Evolutionary conservation across 2,329 filamentous ascomycete species (phyloP), one percentile per base, ranked within the genome.

Genomic region (Blumeria hordei): DNA sequence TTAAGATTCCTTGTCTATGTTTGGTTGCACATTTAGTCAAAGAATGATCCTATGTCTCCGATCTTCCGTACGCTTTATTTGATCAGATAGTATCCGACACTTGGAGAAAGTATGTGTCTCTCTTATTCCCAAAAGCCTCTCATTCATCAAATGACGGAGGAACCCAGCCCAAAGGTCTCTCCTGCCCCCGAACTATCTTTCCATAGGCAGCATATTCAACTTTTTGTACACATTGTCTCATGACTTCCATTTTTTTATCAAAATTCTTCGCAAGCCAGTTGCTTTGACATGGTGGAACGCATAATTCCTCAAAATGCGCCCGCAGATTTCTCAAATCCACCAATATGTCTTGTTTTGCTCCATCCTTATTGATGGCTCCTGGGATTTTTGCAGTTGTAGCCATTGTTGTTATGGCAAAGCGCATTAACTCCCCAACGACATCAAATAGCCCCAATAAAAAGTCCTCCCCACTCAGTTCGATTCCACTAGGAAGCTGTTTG

Each of bases 391-490:
- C 65, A 39, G 57, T 81, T 5, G 88, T 83, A 0, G 88, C 88
- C 66, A 94, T 84, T 32, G 81, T 80, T 6, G 88, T 88, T 53
- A 94, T 92, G 0, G 87, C 88, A 68, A 95, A 96, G 34, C 88
- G 78, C 92, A 98, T 98, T 72, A 96, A 74, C 70, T 98, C 92
- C 41, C 92, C 92, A 1, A 88, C 88, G 61, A 96, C 76, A 67
- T 98, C 92, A 64, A 94, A 95, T 2, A 98, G 69, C 8, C 90
- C 92, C 59, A 92, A 81, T 56, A 94, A 70, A 65, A 94, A 96
- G 67, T 98, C 92, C 55, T 90, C 79, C 32, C 80, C 74, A 1
- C 84, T 86, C 18, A 95, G 71, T 0, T 72, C 63, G 2, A 95
- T 74, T 1, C 72, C 73, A 0, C 69, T 66, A 6, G 65, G 60